Evolutionary conservation across 495 filamentous ascomycete genomes (phyloP).

Genomic region (Xylaria scruposa): DNA sequence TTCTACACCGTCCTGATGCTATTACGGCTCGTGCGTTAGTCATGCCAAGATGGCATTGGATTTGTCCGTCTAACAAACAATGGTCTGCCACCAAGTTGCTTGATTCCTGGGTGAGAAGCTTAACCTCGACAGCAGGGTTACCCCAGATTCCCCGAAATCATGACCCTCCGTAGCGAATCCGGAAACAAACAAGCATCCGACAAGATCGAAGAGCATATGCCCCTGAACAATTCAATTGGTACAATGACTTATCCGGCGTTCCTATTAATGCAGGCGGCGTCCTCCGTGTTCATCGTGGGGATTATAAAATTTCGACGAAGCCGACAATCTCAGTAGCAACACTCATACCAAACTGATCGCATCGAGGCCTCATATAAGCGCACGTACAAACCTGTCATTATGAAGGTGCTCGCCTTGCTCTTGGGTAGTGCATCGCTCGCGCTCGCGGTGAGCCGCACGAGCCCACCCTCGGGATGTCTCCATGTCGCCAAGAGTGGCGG

Average conservation of each 20-base stretch:
- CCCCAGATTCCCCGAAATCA: slow-evolving; percentile 16
- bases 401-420: slow-evolving; percentile 32
- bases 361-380: neutral
- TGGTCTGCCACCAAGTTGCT: neutral
- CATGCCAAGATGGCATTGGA: slow-evolving; percentile 24
- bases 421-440: slow-evolving; percentile 35
- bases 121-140: neutral
- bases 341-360: neutral
- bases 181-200: slow-evolving; percentile 11
- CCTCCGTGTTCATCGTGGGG: neutral
- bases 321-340: neutral
- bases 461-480: slow-evolving; percentile 58
- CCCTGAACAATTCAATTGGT: neutral
- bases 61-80: slow-evolving; percentile 13
- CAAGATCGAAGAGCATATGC: neutral
- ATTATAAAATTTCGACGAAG: neutral
- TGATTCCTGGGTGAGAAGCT: slow-evolving; percentile 4
- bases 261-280: neutral
- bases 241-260: neutral
- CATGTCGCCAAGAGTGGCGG: slow-evolving; percentile 55
- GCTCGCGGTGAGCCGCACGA: slow-evolving; percentile 51
- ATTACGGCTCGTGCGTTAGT: neutral
- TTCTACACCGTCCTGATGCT: neutral
- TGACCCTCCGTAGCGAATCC: slow-evolving; percentile 24
- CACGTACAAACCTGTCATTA: neutral